Conservation (phyloP, 495 filamentous ascomycete species). For the Penicillium pancosmium region DNA sequence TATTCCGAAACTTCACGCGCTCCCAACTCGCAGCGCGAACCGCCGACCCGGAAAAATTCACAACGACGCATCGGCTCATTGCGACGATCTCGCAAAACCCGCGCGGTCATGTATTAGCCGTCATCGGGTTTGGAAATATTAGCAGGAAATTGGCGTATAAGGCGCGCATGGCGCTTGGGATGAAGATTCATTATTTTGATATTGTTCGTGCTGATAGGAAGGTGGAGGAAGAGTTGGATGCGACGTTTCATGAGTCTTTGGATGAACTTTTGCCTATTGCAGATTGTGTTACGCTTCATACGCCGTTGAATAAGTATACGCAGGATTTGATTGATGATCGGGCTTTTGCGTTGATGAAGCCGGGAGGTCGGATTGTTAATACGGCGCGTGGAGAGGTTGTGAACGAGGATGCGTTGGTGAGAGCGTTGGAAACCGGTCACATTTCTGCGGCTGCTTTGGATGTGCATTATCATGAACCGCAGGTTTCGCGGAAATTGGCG, state of each 20-base stretch:
- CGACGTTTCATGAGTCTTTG: conserved; percentile 51
- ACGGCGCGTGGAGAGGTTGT: conserved; percentile 65
- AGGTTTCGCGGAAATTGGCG: conserved; percentile 17
- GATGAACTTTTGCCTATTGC: conserved; percentile 53
- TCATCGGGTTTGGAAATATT: conserved; percentile 66
- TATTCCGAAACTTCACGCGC: conserved; percentile 62
- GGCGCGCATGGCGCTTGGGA: conserved; percentile 55
- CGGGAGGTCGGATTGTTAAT: conserved; percentile 63
- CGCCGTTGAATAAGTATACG: conserved; percentile 48
- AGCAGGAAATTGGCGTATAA: conserved; percentile 64
- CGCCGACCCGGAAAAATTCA: conserved; percentile 38
- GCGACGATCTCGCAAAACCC: conserved; percentile 55
- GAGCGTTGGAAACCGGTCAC: conserved; percentile 55
- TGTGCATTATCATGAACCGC: conserved; percentile 62
- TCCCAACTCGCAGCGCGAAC: conserved; percentile 49
- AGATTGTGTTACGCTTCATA: conserved; percentile 65
- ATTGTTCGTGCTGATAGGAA: conserved; percentile 50
- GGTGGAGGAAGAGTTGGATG: conserved; percentile 26
- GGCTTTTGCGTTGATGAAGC: conserved; percentile 51
- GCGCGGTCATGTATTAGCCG: conserved; percentile 41
- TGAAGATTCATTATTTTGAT: conserved; percentile 68
- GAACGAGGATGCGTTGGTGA: conserved; percentile 67
- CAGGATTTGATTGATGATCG: conserved; percentile 47
- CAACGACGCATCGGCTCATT: conserved; percentile 51
- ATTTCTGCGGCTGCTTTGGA: conserved; percentile 63